Conservation (phyloP, 208 protist species). For the Angomonas ambiguus region DNA sequence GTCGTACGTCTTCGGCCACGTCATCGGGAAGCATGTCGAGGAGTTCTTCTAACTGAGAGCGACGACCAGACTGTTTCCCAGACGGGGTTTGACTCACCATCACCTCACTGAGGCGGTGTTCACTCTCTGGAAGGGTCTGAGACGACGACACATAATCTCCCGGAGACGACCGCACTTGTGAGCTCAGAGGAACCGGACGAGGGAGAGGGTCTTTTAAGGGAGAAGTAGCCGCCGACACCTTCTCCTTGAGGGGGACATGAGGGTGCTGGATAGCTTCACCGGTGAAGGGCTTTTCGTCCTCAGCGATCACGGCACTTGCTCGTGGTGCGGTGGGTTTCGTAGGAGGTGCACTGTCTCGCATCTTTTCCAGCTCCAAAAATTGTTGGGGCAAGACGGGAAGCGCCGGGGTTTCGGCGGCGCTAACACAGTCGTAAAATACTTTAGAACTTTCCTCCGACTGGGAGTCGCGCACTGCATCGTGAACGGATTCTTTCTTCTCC, state of each 20-base stretch:
- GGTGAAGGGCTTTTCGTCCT: constrained; percentile 3
- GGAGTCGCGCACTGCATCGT: too few species aligned
- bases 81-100: constrained; percentile 18
- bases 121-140: too few species aligned
- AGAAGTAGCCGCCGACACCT: neutral
- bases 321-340: neutral
- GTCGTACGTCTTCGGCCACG: constrained; percentile 23
- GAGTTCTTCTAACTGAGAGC: constrained; percentile 32
- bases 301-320: neutral
- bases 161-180: constrained; percentile 30
- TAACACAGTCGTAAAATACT: constrained; percentile 9
- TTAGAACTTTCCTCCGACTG: neutral
- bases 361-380: constrained; percentile 36
- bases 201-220: constrained; percentile 36
- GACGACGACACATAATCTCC: too few species aligned
- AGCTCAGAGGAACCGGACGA: constrained; percentile 57
- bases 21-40: constrained; percentile 42
- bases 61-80: constrained; percentile 23
- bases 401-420: constrained; percentile 1
- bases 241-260: constrained; percentile 17
- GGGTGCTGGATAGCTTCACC: constrained; percentile 28
- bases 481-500: neutral
- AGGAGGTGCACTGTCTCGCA: neutral
- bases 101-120: neutral
- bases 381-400: constrained; percentile 23